These are phyloP conservation scores for Russula ochroleuca DNA, from an alignment of 768 basidiomycete species.

Conservation along the genomic window DNA sequence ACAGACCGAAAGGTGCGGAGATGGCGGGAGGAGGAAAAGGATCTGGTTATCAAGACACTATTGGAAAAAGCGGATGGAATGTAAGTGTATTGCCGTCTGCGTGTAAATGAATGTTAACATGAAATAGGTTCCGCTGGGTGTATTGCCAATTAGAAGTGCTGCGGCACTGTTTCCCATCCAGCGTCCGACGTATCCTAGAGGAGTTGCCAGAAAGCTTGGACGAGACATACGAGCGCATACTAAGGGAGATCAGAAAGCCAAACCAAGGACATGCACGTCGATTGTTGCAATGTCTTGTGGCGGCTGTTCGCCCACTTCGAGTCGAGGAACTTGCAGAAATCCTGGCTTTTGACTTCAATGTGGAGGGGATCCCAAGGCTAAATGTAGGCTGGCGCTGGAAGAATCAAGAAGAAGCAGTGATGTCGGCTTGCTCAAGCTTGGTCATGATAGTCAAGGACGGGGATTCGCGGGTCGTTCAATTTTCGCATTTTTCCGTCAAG, in stretches of 20 bases:
- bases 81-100: neutral
- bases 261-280: neutral
- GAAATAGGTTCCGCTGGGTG: neutral
- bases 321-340: neutral
- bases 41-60: neutral
- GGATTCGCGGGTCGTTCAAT: neutral
- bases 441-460: neutral
- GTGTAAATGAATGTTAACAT: neutral
- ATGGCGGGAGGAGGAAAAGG: neutral
- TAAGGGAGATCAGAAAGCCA: neutral
- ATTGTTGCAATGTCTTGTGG: neutral
- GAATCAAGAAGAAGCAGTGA: neutral
- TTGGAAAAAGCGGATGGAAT: conserved; percentile 5
- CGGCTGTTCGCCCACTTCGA: neutral
- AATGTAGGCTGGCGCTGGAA: neutral
- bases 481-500: conserved; percentile 5
- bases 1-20: neutral
- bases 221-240: neutral
- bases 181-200: neutral
- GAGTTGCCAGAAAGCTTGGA: neutral
- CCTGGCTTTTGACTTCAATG: neutral
- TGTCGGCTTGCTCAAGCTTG: neutral
- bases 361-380: neutral
- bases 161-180: neutral
- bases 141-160: neutral